Conservation (phyloP, 257 asterid species). For the Solanum clarkiae region DNA sequence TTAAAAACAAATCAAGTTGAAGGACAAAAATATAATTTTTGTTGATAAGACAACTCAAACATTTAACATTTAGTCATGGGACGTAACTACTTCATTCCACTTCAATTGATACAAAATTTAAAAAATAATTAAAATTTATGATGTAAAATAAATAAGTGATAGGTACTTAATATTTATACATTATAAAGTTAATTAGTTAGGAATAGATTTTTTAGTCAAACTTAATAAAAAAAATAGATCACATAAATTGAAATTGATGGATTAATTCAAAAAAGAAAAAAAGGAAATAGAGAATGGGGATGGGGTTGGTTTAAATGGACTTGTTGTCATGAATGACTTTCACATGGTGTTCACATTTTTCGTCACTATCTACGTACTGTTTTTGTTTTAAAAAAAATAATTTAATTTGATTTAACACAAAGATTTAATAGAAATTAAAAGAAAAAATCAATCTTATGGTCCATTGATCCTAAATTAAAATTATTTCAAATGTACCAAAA, state of each 20-base stretch:
- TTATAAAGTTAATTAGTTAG: background rate
- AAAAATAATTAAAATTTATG: background rate
- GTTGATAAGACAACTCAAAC: background rate
- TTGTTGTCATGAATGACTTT: background rate
- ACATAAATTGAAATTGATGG: background rate
- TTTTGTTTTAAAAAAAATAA: too few relatives aligned
- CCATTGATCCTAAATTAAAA: too few relatives aligned
- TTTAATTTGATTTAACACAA: too few relatives aligned
- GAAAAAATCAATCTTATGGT: too few relatives aligned
- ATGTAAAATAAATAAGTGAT: too few relatives aligned
- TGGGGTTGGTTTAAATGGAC: background rate
- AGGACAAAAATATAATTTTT: background rate
- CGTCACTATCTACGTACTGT: too few relatives aligned
- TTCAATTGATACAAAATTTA: background rate
- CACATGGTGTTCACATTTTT: background rate
- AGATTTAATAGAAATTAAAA: too few relatives aligned
- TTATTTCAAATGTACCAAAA: too few relatives aligned
- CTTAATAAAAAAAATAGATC: rapidly evolving
- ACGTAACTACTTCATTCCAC: background rate
- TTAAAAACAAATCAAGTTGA: background rate
- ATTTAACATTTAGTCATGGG: background rate
- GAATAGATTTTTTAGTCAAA: rapidly evolving
- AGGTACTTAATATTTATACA: background rate
- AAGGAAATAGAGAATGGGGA: background rate
- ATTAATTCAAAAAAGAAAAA: background rate